Conservation (phyloP, 495 filamentous ascomycete species). For the Penicillium maclennaniae region DNA sequence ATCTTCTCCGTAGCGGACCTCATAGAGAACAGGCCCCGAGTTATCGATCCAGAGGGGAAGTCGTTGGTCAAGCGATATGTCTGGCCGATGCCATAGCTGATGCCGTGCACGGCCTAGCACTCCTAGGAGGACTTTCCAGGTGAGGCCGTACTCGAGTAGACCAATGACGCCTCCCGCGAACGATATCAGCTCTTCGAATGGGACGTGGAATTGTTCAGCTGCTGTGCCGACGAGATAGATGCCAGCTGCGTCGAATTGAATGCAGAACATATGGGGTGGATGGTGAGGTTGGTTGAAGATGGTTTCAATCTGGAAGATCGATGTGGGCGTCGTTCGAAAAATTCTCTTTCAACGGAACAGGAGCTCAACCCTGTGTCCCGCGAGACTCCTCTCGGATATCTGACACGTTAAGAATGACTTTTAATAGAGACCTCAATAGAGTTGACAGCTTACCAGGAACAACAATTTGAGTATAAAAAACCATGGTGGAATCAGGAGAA, state of each 20-base stretch:
- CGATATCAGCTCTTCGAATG: constrained; percentile 23
- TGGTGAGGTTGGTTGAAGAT: background rate
- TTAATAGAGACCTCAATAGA: background rate
- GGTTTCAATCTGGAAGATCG: background rate
- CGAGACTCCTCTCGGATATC: background rate
- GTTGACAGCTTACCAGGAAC: background rate
- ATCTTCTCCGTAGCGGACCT: constrained; percentile 14
- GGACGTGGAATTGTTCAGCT: constrained; percentile 19
- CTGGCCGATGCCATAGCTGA: constrained; percentile 10
- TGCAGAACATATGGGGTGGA: constrained; percentile 13
- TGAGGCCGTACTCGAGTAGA: constrained; percentile 21
- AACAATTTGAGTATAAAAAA: background rate
- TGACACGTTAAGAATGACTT: background rate
- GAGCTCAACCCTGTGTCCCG: background rate
- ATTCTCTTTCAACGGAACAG: background rate
- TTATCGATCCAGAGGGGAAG: constrained; percentile 20
- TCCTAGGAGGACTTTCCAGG: constrained; percentile 13
- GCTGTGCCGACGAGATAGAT: constrained; percentile 23
- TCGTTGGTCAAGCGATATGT: constrained; percentile 3
- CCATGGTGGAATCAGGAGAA: background rate
- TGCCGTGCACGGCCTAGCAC: constrained; percentile 10
- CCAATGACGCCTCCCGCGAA: constrained; percentile 17
- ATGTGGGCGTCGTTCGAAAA: background rate
- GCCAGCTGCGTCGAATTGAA: constrained; percentile 23
- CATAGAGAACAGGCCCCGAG: constrained; percentile 18